Base-by-base conservation (phyloP, 2,329 filamentous ascomycete species). In the Pseudogymnoascus sp. region DNA sequence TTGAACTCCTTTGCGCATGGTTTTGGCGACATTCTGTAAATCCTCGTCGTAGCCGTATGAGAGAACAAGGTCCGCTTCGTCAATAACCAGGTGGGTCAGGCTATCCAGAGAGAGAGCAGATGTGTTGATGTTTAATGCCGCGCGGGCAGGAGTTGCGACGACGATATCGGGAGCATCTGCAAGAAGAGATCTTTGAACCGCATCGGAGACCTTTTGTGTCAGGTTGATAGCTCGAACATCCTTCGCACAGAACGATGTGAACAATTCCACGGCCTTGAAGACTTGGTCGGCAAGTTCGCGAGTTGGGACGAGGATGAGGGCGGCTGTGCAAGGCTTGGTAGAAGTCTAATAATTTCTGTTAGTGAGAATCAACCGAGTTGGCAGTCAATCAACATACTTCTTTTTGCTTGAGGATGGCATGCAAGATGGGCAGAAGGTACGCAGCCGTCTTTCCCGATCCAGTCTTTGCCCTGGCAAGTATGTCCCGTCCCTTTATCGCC, bases 381-480 rank as follows among this genome's bases (percentile, higher is more conserved):
- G 30, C 25, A 53, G 8, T 37, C 61, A 36, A 50, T 57, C 39
- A 39, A 50, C 76, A 15, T 73, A 87, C 84, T 68, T 82, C 75
- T 75, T 96, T 96, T 66, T 84, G 84, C 71, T 88, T 89, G 61
- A 99, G 77, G 64, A 96, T 89, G 36, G 84, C 83, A 67, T 96
- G 89, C 14, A 99, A 76, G n/a, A 96, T 82, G 1, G 94, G 94
- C 41, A 99, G 80, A 6, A 96, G 78, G 72, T 97, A 97, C 58
- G 94, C 93, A n/a, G 91, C 91, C 9, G 94, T 99, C 80, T 99
- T 99, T 67, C 94, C 94, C 3, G 92, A 96, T 11, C 94, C 94
- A 4, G 94, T 97, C 74, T 93, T 95, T 37, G 93, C 91, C 71
- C 93, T 91, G 60, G 91, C 92, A 38, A 97, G 79, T 57, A 99